Base-by-base conservation (phyloP, 108 stramenopile genomes). In the Cyclotella atomus region DNA sequence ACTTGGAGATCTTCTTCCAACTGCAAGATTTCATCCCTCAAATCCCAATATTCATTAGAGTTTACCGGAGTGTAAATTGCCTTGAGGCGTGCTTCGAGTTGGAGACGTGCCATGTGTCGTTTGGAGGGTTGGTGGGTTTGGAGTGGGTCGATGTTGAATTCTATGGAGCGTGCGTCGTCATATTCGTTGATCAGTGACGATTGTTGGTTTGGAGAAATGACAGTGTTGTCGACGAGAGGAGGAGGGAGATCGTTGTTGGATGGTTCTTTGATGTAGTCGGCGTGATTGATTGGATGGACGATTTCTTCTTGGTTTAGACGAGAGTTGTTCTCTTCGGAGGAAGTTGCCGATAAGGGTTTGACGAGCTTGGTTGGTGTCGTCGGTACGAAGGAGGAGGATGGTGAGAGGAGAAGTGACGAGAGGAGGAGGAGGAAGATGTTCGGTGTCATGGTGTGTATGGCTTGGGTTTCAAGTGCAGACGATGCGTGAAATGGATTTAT, bases 91-190 rank as follows among this genome's bases (percentile, higher is more conserved):
- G 29, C 20, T 61, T 79, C 77, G 57, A 30, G 6, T 33, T 79
- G 70, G 47, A 71, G 70, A 25, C 71, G 71, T 5, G 59, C 20
- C n/a, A n/a, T n/a, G n/a, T n/a, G n/a, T n/a, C n/a, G 30, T 33
- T 53, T 1, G 45, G 71, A 16, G 66, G 25, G 49, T 47, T 29
- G 7, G 71, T 28, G 66, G 60, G 54, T n/a, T n/a, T n/a, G n/a
- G 17, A 70, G 61, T 0, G 80, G 75, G 28, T 70, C 62, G 28
- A 81, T 69, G 70, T 54, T 50, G 75, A 81, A 81, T 66, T 81
- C 80, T 41, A 68, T 63, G 49, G 80, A 81, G 34, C 80, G 80
- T 41, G 32, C 17, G 19, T 49, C 10, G 10, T 49, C 38, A 12
- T 41, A 6, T 41, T 9, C 38, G 6, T 41, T 12, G n/a, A n/a